Evolutionary conservation across 2,329 filamentous ascomycete species (phyloP), one percentile per base, ranked within the genome.

Genomic region (Blastomyces percursus): DNA sequence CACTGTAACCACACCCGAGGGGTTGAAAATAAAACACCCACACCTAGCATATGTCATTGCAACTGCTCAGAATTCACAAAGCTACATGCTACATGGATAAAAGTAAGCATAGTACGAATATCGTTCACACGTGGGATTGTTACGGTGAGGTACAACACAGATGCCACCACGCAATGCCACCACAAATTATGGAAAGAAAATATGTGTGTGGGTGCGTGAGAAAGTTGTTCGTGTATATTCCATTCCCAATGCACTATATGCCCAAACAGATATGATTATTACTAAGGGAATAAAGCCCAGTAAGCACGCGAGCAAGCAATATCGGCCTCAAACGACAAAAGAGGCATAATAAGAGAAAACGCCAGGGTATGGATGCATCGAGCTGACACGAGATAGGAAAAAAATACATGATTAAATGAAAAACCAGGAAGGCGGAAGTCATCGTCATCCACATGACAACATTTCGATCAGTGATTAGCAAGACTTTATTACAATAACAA

Each of bases 351-450:
- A 57, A 57, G 14, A 24, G 55, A 32, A 59, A 59, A 59, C 56
- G 56, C 56, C 56, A 59, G 56, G 56, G 56, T 59, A 59, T 59
- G 56, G 32, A 56, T 56, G 52, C 52, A 56, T 40, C 32, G 52
- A 38, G 52, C 30, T 56, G 30, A 56, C 30, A 56, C 30, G 30
- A 40, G 30, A 40, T 5, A 56, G 2, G 14, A 30, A n/a, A 2
- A 35, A 58, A 21, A 58, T 42, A 44, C 35, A 44, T 6, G n/a
- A 30, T n/a, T 19, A 38, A 58, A 58, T 27, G 21, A 30, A 58
- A 58, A 58, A 58, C 4, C n/a, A 27, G 52, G 32, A 27, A 50
- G 8, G 44, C 4, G n/a, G 19, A 59, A 59, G 46, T 46, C 56
- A 59, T 59, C 38, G 56, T 40, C 56, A 46, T 59, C 56, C 38